These are phyloP conservation scores for Neoscytalidium dimidiatum DNA, from an alignment of 2,329 filamentous ascomycete species.

Conservation along the genomic window DNA sequence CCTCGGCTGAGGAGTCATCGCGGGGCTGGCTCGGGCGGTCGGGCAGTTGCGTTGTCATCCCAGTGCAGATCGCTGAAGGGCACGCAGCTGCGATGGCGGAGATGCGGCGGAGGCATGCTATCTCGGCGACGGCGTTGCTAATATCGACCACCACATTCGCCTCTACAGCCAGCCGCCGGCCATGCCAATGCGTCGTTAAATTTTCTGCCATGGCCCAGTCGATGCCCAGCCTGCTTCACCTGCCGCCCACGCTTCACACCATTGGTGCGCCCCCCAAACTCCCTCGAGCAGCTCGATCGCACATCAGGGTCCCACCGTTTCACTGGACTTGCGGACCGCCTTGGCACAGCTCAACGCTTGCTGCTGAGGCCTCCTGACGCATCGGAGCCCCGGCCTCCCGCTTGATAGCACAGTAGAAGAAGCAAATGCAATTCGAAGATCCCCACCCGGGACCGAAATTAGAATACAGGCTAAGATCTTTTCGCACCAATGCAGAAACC, in stretches of 20 bases:
- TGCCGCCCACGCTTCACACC: background rate
- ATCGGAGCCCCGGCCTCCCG: background rate
- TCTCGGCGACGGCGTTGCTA: background rate
- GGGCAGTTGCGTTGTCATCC: conserved; percentile 5
- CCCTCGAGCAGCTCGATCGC: background rate
- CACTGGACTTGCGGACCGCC: background rate
- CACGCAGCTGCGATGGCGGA: background rate
- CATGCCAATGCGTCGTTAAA: conserved; percentile 1
- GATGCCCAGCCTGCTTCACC: background rate
- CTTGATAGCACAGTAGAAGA: too few relatives aligned
- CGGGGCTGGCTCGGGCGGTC: conserved; percentile 5
- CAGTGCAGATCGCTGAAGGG: conserved; percentile 6
- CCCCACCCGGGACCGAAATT: conserved; percentile 9
- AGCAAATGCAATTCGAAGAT: conserved; percentile 12
- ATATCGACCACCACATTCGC: conserved; percentile 10
- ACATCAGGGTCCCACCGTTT: background rate
- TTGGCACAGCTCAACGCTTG: conserved; percentile 8
- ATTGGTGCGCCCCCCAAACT: background rate
- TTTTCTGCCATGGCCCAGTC: background rate
- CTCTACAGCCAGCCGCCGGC: background rate
- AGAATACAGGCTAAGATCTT: conserved; percentile 19
- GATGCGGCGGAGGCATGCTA: background rate
- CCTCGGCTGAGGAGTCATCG: conserved; percentile 14
- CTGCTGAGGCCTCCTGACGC: background rate
- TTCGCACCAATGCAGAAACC: conserved; percentile 18